Base-by-base conservation (phyloP, 352 stramenopile genomes). In the Phytophthora pisi region DNA sequence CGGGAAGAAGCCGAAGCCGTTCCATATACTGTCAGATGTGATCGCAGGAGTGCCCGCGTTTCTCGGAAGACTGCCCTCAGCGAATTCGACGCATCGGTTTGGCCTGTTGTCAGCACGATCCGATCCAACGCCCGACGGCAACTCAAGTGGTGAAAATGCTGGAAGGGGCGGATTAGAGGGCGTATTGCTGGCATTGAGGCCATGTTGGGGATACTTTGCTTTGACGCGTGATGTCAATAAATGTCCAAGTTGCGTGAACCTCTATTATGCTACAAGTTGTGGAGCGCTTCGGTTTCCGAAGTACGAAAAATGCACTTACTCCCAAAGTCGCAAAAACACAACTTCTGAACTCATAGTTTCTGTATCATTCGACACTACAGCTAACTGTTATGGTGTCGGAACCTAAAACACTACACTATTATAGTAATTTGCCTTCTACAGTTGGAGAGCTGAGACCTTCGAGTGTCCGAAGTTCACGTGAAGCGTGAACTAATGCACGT, bases 31-130 rank as follows among this genome's bases (percentile, higher is more conserved):
- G 56, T 63, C 67, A 9, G 60, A 77, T 5, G 70, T 79, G 18
- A 74, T 79, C 38, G 56, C 71, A 16, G 74, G 76, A 26, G 65
- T 59, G 2, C 20, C 80, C 77, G 10, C 75, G 42, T 23, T 84
- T 84, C 51, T 76, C 52, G 4, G 55, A 57, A 1, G 34, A 65
- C 7, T 89, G 80, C 26, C 79, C 78, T 11, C 42, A 55, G 2
- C 55, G 54, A 13, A 78, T 86, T 11, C 64, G 42, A 18, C 63
- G 66, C 4, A 57, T 82, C 20, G 73, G 70, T 7, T 67, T 68
- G 16, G 55, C 63, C 4, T 84, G 78, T 26, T 75, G 81, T n/a
- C 70, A 86, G 28, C 64, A 75, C 15, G 69, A 86, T 34, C 66
- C 78, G 2, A 23, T 55, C 4, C 47, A 57, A 38, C 72, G 73